Evolutionary conservation across 257 asterid species (phyloP).

Genomic region (Apocynum venetum): DNA sequence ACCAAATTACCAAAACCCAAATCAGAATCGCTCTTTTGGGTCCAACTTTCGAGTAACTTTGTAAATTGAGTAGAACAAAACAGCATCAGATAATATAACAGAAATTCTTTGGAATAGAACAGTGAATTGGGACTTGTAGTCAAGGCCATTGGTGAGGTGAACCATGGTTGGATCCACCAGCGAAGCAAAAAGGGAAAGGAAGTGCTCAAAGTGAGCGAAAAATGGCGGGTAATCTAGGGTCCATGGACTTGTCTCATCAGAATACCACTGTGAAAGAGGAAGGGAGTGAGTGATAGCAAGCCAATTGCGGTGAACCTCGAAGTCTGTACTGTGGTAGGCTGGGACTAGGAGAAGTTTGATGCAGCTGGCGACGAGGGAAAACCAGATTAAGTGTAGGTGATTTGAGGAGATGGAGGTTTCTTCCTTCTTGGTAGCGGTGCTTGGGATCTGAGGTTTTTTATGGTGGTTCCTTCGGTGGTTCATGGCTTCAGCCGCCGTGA

Average conservation of each 20-base stretch:
- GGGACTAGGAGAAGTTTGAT: conserved; percentile 76
- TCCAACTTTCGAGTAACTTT: conserved; percentile 37
- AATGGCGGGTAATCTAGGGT: conserved; percentile 93
- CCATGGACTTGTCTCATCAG: conserved; percentile 88
- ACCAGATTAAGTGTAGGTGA: conserved; percentile 40
- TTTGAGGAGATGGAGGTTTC: neutral
- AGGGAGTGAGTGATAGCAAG: conserved; percentile 75
- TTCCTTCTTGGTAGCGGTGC: neutral
- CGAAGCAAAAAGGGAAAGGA: conserved; percentile 70
- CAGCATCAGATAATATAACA: conserved; percentile 50
- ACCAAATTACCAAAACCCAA: conserved; percentile 64
- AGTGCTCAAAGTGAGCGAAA: conserved; percentile 81
- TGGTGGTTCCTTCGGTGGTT: conserved; percentile 24
- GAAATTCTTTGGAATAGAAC: conserved; percentile 69
- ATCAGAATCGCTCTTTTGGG: conserved; percentile 36
- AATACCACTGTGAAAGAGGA: conserved; percentile 77
- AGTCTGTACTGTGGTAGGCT: conserved; percentile 90
- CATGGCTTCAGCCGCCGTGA: conserved; percentile 32
- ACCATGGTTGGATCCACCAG: conserved; percentile 66
- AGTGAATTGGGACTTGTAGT: conserved; percentile 51
- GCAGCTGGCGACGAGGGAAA: conserved; percentile 53
- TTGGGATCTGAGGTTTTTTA: conserved; percentile 5
- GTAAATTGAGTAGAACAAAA: conserved; percentile 46
- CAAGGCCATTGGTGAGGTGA: conserved; percentile 58
- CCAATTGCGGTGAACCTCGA: conserved; percentile 96